phyloP scores from a whole-genome alignment of 306 rosid species.

The Cicer yamashitae region DNA sequence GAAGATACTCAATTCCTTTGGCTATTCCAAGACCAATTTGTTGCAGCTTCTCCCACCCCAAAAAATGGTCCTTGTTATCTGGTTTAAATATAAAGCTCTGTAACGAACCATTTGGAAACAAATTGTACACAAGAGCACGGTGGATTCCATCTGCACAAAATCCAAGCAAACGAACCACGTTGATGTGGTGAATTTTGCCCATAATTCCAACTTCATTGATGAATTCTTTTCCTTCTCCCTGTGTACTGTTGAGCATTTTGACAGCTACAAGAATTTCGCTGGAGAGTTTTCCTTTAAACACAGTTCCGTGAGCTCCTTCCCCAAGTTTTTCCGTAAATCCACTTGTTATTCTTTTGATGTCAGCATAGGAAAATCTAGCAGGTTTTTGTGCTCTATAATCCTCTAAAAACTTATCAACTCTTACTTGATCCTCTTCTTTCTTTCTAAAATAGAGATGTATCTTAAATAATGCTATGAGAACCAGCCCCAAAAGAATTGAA shows the following conservation, averaged over 20 bases:
- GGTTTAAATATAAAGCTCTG: constrained; percentile 9
- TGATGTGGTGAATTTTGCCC: constrained; percentile 21
- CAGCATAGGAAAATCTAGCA: constrained; percentile 9
- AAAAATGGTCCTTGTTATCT: background rate
- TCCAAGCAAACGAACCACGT: constrained; percentile 2
- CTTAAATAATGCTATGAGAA: background rate
- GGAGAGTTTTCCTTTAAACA: constrained; percentile 13
- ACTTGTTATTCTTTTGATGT: constrained; percentile 15
- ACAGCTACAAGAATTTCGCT: background rate
- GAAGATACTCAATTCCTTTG: constrained; percentile 23
- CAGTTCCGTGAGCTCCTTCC: constrained; percentile 17
- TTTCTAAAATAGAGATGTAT: background rate
- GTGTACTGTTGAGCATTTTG: background rate
- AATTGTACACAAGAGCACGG: constrained; percentile 19
- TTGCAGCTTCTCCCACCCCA: constrained; percentile 13
- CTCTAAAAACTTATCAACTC: constrained; percentile 12
- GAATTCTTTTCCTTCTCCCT: constrained; percentile 25
- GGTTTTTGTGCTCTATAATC: constrained; percentile 17
- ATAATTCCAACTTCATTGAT: constrained; percentile 15
- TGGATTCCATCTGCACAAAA: constrained; percentile 10
- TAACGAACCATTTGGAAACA: background rate
- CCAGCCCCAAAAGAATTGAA: background rate
- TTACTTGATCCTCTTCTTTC: background rate
- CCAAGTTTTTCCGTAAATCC: background rate
- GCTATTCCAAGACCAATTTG: background rate